phyloP scores from a whole-genome alignment of 2,329 filamentous ascomycete genomes.

The Ceratocystis smalleyi region DNA sequence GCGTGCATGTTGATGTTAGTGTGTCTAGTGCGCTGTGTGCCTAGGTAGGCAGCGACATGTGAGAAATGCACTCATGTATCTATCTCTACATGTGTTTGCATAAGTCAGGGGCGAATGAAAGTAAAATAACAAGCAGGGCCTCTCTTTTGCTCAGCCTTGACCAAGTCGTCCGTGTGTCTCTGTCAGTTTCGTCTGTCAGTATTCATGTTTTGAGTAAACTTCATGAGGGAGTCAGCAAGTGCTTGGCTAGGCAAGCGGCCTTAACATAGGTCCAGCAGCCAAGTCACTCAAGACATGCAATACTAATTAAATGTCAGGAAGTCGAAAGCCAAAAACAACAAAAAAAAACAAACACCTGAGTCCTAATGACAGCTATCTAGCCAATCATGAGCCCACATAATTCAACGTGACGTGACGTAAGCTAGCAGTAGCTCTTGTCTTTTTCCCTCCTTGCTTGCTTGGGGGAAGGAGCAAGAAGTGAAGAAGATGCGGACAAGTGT shows the following conservation, averaged over 20 bases:
- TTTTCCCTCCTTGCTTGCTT: neutral
- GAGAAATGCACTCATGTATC: neutral
- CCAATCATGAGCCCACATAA: constrained; percentile 3
- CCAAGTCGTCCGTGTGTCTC: neutral
- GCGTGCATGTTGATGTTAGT: neutral
- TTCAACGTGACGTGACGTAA: neutral
- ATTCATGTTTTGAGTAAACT: neutral
- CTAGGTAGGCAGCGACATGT: neutral
- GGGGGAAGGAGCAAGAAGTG: neutral
- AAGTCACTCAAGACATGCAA: no score
- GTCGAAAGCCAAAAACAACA: neutral
- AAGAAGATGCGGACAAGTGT: neutral
- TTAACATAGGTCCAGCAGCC: neutral
- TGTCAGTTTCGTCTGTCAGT: neutral
- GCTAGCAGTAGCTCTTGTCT: neutral
- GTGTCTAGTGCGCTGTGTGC: neutral
- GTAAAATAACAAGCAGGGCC: neutral
- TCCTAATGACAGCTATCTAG: neutral
- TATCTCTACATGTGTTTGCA: neutral
- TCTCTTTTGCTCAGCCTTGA: neutral
- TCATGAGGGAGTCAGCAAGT: neutral
- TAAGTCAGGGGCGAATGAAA: neutral
- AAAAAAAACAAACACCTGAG: neutral
- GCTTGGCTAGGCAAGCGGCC: no score
- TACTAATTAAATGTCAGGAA: neutral